These are phyloP conservation scores for Chenopodium quinoa DNA, from an alignment of 148 eudicot species.

Conservation along the genomic window DNA sequence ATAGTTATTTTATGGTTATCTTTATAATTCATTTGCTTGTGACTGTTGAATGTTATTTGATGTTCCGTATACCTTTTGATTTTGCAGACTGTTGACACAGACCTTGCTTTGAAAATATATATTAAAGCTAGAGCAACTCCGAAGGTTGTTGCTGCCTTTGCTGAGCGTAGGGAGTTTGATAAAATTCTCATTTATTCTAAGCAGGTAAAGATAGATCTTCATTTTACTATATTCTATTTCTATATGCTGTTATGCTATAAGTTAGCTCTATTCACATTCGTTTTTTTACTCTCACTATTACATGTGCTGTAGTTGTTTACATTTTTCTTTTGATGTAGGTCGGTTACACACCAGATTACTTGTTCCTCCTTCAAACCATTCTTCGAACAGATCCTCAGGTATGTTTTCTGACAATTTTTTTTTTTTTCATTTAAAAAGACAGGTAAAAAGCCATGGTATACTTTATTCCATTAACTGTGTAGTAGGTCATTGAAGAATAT, in stretches of 20 bases:
- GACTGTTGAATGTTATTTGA: constrained; percentile 8
- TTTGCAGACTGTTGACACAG: constrained; percentile 90
- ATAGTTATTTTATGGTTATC: background rate
- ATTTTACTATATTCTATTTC: background rate
- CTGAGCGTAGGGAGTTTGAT: constrained; percentile 40
- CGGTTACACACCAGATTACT: constrained; percentile 39
- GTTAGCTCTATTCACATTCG: background rate
- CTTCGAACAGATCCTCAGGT: constrained; percentile 43
- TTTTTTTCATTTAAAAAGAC: background rate
- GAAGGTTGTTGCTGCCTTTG: constrained; percentile 44
- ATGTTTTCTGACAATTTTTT: background rate
- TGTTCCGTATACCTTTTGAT: constrained; percentile 14
- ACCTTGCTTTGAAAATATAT: constrained; percentile 92
- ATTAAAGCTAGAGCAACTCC: constrained; percentile 89
- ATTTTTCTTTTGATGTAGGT: constrained; percentile 23
- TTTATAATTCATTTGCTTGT: background rate
- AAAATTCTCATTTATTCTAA: constrained; percentile 40
- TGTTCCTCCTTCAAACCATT: constrained; percentile 38
- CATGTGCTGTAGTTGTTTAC: background rate
- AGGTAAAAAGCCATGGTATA: background rate
- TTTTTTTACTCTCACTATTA: background rate
- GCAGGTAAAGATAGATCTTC: constrained; percentile 24
- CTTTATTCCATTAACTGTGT: background rate
- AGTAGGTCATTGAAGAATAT: background rate
- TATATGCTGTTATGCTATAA: background rate